Evolutionary conservation across 2,329 filamentous ascomycete genomes (phyloP), one percentile per base, ranked within the genome.

Genomic region (Cercospora zeae-maydis): DNA sequence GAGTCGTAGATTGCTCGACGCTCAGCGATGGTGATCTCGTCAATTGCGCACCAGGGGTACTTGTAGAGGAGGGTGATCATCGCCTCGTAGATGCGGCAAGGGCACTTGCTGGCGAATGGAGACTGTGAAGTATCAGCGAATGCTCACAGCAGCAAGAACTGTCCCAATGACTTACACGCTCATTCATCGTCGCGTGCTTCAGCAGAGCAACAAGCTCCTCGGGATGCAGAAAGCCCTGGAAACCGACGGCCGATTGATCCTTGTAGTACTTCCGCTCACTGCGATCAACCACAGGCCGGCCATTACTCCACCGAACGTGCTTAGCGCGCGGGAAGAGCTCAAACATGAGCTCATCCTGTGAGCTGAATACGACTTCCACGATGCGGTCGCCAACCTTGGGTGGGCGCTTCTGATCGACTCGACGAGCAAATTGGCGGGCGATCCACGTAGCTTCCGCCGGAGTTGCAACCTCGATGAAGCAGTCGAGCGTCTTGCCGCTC

Each of bases 401-500:
- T 31, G 74, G 71, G 65, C 75, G 77, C 39, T 73, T 74, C 58
- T 71, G 72, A 11, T 74, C 72, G 56, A 75, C 72, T 14, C 75
- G 73, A 34, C 73, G 70, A 16, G 76, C 75, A 58, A 79, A 74
- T 42, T 76, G 75, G 10, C 72, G 67, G 8, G 78, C 72, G 3
- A 77, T 71, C 11, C 72, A 70, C 14, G 73, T 59, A 0, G 82
- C 82, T 66, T 80, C 78, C 9, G 63, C 62, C 0, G 61, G 53
- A 16, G 65, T 71, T n/a, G 69, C 64, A 36, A 84, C 77, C 60
- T 85, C 82, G 39, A 83, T 76, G 66, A 77, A 85, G 63, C 77
- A 81, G 58, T 84, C 81, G 77, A 82, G 82, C 0, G 82, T 84
- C 74, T 84, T 84, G 16, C 80, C 81, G n/a, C 81, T 83, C 21